phyloP scores from a whole-genome alignment of 768 basidiomycete genomes.

The Phaffia australis region DNA sequence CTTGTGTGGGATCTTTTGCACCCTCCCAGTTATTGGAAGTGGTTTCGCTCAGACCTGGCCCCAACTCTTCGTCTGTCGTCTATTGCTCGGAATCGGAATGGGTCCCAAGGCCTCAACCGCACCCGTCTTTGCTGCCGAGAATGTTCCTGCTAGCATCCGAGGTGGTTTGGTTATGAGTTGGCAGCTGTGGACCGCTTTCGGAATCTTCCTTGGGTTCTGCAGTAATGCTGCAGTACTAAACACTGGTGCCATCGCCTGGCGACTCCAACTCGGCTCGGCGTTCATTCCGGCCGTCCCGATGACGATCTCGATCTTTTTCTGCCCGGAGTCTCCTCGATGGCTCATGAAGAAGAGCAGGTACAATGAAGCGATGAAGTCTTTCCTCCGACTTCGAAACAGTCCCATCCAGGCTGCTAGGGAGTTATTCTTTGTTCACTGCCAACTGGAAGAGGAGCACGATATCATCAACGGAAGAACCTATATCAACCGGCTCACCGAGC shows the following conservation, averaged over 20 bases:
- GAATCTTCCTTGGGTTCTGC: slow-evolving; percentile 10
- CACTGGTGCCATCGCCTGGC: slow-evolving; percentile 58
- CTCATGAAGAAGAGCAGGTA: slow-evolving; percentile 68
- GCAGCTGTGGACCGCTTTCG: slow-evolving; percentile 72
- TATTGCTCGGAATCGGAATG: slow-evolving; percentile 55
- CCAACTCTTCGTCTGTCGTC: slow-evolving; percentile 48
- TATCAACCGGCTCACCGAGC: slow-evolving; percentile 48
- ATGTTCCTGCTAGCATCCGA: slow-evolving; percentile 66
- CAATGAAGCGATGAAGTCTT: slow-evolving; percentile 51
- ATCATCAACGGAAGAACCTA: slow-evolving; percentile 46
- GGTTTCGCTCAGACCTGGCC: slow-evolving; percentile 48
- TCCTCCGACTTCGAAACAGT: slow-evolving; percentile 57
- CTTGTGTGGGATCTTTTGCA: slow-evolving; percentile 43
- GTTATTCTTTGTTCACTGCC: slow-evolving; percentile 59
- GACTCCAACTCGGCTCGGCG: slow-evolving; percentile 57
- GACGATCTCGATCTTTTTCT: slow-evolving; percentile 44
- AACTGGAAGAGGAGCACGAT: slow-evolving; percentile 55
- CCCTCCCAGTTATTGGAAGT: slow-evolving; percentile 35
- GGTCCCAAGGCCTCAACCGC: slow-evolving; percentile 48
- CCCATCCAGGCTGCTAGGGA: slow-evolving; percentile 71
- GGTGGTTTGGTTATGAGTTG: slow-evolving; percentile 43
- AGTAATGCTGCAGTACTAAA: slow-evolving; percentile 17
- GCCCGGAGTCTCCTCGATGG: slow-evolving; percentile 63
- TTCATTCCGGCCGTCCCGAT: slow-evolving; percentile 35
- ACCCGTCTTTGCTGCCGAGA: slow-evolving; percentile 43